Evolutionary conservation across 768 basidiomycete species (phyloP).

Genomic region (Melanogaster broomeanus): DNA sequence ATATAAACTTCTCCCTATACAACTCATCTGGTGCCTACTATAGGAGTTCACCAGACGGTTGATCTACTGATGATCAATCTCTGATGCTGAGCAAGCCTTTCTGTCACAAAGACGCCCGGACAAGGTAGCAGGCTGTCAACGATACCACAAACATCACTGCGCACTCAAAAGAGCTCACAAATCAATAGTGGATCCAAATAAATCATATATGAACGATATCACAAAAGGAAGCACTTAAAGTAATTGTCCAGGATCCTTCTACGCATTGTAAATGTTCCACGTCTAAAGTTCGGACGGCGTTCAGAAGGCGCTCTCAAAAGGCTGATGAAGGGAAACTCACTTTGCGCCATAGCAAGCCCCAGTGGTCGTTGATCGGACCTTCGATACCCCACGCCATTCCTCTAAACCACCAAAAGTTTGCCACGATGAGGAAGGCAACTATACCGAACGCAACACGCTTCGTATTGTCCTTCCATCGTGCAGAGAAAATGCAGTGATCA

Average conservation of each 20-base stretch:
- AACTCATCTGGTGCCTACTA: too few species aligned
- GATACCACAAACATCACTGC: too few species aligned
- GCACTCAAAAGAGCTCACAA: too few species aligned
- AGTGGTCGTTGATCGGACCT: slow-evolving; percentile 81
- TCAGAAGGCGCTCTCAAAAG: slow-evolving; percentile 6
- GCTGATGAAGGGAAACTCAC: slow-evolving; percentile 32
- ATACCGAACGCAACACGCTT: slow-evolving; percentile 76
- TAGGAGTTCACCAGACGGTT: too few species aligned
- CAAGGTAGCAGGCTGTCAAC: too few species aligned
- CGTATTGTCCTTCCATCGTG: slow-evolving; percentile 59
- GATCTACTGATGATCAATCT: too few species aligned
- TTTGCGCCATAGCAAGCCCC: slow-evolving; percentile 79
- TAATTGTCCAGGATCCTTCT: background rate
- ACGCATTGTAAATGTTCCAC: slow-evolving; percentile 34
- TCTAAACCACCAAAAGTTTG: slow-evolving; percentile 95
- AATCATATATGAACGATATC: too few species aligned
- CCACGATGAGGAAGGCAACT: slow-evolving; percentile 57
- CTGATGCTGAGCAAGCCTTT: too few species aligned
- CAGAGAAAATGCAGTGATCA: slow-evolving; percentile 91
- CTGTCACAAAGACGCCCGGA: too few species aligned
- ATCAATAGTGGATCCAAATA: too few species aligned
- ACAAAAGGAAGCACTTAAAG: background rate
- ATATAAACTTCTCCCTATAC: too few species aligned
- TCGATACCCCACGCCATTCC: slow-evolving; percentile 87
- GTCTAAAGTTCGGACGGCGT: slow-evolving; percentile 10